Conservation (phyloP, 371 early-diverging fungal species). For the Haplosporangium sp. region DNA sequence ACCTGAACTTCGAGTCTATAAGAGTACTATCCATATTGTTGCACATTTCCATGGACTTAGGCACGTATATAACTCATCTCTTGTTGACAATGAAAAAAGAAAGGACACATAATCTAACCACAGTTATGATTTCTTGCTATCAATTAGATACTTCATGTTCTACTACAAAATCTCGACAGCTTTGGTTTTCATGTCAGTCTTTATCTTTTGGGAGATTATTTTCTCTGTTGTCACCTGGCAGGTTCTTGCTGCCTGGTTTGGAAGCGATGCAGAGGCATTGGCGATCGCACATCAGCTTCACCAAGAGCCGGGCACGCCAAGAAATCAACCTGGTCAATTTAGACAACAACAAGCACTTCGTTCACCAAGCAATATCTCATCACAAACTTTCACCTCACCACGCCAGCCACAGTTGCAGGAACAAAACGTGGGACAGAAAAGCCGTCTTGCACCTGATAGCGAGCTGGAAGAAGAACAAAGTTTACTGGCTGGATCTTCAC, state of each 20-base stretch:
- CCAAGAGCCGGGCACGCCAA: conserved; percentile 16
- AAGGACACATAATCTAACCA: conserved; percentile 27
- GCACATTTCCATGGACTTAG: conserved; percentile 92
- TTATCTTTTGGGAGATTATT: conserved; percentile 81
- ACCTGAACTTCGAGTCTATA: conserved; percentile 79
- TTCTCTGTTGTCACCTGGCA: conserved; percentile 79
- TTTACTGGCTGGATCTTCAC: conserved; percentile 8
- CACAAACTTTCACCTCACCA: conserved; percentile 15
- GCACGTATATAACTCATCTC: conserved; percentile 58
- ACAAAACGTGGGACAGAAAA: background rate
- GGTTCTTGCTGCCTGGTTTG: conserved; percentile 62
- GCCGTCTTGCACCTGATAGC: conserved; percentile 24
- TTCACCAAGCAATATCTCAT: conserved; percentile 8
- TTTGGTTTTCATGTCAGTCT: conserved; percentile 70
- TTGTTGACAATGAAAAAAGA: background rate
- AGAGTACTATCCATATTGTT: conserved; percentile 72
- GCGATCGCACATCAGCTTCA: conserved; percentile 35
- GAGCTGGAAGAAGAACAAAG: conserved; percentile 41
- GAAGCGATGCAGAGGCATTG: conserved; percentile 38
- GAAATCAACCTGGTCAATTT: conserved; percentile 16
- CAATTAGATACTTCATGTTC: conserved; percentile 81
- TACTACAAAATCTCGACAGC: conserved; percentile 85
- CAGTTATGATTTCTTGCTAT: conserved; percentile 21
- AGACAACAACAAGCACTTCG: conserved; percentile 10
- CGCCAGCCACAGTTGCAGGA: conserved; percentile 48